Base-by-base conservation (phyloP, 345 rosid species). In the Citrus trifoliata region DNA sequence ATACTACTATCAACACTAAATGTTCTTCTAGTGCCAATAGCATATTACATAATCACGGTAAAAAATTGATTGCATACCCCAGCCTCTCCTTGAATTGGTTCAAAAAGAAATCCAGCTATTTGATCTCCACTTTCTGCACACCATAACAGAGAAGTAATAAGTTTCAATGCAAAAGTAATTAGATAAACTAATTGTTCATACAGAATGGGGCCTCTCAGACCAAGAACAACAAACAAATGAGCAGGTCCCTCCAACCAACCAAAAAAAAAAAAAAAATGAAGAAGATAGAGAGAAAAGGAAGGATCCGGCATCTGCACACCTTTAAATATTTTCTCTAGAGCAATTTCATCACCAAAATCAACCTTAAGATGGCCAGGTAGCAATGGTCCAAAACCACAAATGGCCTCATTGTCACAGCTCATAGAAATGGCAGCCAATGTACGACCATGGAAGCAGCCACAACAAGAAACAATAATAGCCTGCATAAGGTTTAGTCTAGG, bases 351-450 rank as follows among this genome's bases (percentile, higher is more conserved):
- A 77, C 99, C 99, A 83, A 92, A 94, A 89, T 93, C 98, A 87
- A 96, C 99, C 85, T 96, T 96, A 67, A 91, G 83, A 80, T 94
- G 93, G 74, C 99, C 99, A 0, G 97, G 92, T 85, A 96, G 82
- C 84, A 93, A 83, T 73, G 99, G 99, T 30, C 97, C 98, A 69
- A 96, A 96, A 56, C 97, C 99, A 60, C 90, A 90, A 40, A 97
- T 94, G 74, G 99, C 97, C 72, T 96, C 97, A 78, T 90, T 92
- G 92, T 96, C 99, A 87, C 99, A 96, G 81, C 99, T 96, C 99
- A 96, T 94, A 76, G 99, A 96, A 74, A 96, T 89, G 79, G 83
- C 93, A 70, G 90, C 99, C 79, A 96, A 77, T 25, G 99, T 96
- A 82, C 97, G 99, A 55, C 99, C 99, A 78, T 94, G 99, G 81